A percentile compares a stretch with the other conserved stretches of the same genome.
These are phyloP conservation scores for Rhodotorula sp. DNA, from an alignment of 1,284 basidiomycete species.

Conservation along the genomic window DNA sequence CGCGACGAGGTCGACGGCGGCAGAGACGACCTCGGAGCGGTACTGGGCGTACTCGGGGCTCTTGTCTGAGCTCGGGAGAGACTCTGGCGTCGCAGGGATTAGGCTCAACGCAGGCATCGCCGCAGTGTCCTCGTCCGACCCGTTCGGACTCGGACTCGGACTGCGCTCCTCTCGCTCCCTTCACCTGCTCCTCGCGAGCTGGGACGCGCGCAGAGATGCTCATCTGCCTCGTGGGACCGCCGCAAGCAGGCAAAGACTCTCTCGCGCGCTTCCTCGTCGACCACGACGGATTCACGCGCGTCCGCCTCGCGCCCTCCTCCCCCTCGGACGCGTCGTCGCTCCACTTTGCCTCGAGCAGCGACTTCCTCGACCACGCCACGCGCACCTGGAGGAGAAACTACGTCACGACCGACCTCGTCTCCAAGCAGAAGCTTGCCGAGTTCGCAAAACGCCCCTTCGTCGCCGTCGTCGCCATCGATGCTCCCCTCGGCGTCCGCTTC, in stretches of 20 bases:
- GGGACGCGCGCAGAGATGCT: constrained; percentile 58
- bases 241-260: constrained; percentile 75
- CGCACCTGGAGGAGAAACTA: constrained; percentile 76
- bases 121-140: background rate
- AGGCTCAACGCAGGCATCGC: background rate
- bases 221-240: constrained; percentile 83
- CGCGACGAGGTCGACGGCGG: constrained; percentile 1
- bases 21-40: background rate
- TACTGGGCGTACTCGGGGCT: background rate
- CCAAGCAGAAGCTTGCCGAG: constrained; percentile 60
- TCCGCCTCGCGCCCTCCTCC: constrained; percentile 42
- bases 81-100: background rate
- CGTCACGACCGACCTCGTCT: constrained; percentile 75
- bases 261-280: constrained; percentile 71
- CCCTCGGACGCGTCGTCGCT: constrained; percentile 28
- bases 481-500: constrained; percentile 64
- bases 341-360: constrained; percentile 60
- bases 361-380: constrained; percentile 76
- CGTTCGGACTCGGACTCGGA: too few relatives aligned
- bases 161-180: background rate
- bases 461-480: constrained; percentile 81
- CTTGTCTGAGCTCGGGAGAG: background rate
- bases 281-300: constrained; percentile 55
- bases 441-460: constrained; percentile 91
- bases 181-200: background rate